These are phyloP conservation scores for Boletus barrowsii DNA, from an alignment of 768 basidiomycete genomes.

Conservation along the genomic window DNA sequence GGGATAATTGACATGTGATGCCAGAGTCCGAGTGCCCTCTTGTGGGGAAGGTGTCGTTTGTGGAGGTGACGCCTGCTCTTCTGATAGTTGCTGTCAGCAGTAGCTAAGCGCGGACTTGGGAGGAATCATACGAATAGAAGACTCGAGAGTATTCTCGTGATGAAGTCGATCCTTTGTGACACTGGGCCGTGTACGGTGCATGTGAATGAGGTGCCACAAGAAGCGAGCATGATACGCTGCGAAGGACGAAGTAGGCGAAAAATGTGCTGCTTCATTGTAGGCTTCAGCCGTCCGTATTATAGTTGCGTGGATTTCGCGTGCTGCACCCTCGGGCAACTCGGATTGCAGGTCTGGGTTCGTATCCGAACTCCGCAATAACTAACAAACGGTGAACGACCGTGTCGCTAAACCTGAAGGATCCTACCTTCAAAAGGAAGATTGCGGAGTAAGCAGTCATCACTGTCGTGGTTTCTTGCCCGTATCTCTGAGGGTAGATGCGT, in stretches of 20 bases:
- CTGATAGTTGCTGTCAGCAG: constrained; percentile 16
- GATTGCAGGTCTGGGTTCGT: constrained; percentile 54
- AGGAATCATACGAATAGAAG: constrained; percentile 45
- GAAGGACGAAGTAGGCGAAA: constrained; percentile 58
- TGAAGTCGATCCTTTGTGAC: constrained; percentile 37
- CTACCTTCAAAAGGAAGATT: constrained; percentile 72
- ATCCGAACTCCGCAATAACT: constrained; percentile 70
- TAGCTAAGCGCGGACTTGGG: background rate
- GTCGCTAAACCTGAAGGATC: constrained; percentile 4
- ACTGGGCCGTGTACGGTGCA: constrained; percentile 48
- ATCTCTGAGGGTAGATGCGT: constrained; percentile 48
- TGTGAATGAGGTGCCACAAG: constrained; percentile 65
- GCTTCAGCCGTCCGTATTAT: constrained; percentile 75
- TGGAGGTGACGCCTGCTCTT: constrained; percentile 17
- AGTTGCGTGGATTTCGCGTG: constrained; percentile 59
- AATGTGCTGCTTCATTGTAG: constrained; percentile 66
- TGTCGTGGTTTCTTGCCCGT: constrained; percentile 80
- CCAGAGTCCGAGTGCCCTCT: constrained; percentile 8
- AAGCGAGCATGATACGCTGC: constrained; percentile 82
- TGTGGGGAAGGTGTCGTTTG: constrained; percentile 27
- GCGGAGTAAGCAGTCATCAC: constrained; percentile 87
- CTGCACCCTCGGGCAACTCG: constrained; percentile 59
- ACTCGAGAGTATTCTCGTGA: constrained; percentile 50
- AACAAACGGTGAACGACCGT: constrained; percentile 1
- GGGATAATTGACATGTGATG: constrained; percentile 16